Evolutionary conservation across 306 rosid species (phyloP).

Genomic region (Trichosanthes truncata): DNA sequence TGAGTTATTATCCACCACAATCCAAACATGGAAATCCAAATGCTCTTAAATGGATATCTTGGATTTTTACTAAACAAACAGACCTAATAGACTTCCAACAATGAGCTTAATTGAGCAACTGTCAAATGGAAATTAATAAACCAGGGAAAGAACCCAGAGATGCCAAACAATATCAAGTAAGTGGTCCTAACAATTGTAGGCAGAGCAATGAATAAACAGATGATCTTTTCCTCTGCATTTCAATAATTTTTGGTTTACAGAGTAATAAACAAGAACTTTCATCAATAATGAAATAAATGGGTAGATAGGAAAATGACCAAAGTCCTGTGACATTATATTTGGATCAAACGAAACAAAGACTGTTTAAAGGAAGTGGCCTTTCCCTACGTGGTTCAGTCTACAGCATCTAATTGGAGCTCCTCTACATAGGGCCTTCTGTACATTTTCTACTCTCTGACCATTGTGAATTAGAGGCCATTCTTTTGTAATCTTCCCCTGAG

Average conservation of each 20-base stretch:
- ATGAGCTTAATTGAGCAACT: too few relatives aligned
- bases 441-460: background rate
- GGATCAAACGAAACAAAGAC: background rate
- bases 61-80: too few relatives aligned
- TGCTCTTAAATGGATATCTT: too few relatives aligned
- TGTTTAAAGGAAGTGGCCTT: background rate
- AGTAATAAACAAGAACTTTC: background rate
- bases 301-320: background rate
- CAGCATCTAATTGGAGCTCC: background rate
- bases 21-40: too few relatives aligned
- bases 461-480: background rate
- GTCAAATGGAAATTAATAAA: background rate
- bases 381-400: background rate
- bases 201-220: background rate
- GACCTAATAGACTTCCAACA: too few relatives aligned
- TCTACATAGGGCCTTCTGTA: background rate
- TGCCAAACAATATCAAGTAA: background rate
- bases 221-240: background rate
- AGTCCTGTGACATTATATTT: background rate
- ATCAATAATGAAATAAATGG: background rate
- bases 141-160: background rate
- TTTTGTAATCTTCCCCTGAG: background rate
- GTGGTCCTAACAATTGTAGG: background rate
- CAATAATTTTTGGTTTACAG: background rate
- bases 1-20: too few relatives aligned